Conservation (phyloP, 768 basidiomycete species). For the Postia placenta region DNA sequence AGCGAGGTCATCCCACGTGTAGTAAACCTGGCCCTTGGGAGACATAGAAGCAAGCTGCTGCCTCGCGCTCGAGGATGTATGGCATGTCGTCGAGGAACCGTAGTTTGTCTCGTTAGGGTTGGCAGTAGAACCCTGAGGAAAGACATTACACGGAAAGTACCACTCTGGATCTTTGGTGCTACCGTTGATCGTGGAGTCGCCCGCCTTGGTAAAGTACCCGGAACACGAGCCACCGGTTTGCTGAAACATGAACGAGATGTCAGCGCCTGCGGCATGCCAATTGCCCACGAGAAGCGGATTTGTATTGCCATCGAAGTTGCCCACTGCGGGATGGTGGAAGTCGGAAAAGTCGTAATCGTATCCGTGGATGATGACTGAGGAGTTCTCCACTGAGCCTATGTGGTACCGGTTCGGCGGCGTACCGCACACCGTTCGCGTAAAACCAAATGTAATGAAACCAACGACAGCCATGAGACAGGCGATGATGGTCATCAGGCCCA, state of each 20-base stretch:
- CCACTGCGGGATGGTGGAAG: conserved; percentile 78
- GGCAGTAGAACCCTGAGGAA: conserved; percentile 59
- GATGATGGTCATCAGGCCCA: conserved; percentile 84
- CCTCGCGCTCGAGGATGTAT: conserved; percentile 51
- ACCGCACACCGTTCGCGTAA: conserved; percentile 91
- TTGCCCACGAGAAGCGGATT: conserved; percentile 79
- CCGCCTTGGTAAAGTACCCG: conserved; percentile 65
- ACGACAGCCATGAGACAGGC: conserved; percentile 83
- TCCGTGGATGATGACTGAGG: conserved; percentile 90
- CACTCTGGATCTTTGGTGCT: conserved; percentile 64
- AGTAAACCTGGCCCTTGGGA: conserved; percentile 84
- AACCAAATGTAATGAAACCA: conserved; percentile 98
- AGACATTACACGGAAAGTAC: conserved; percentile 98
- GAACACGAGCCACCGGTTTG: conserved; percentile 81
- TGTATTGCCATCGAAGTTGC: conserved; percentile 67
- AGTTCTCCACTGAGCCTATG: conserved; percentile 67
- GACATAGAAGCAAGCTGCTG: conserved; percentile 40
- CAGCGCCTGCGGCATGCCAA: conserved; percentile 80
- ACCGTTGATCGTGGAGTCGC: conserved; percentile 65
- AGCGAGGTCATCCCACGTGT: conserved; percentile 82
- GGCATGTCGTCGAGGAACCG: conserved; percentile 62
- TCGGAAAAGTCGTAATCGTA: conserved; percentile 86
- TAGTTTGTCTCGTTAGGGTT: conserved; percentile 68
- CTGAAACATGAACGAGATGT: conserved; percentile 94
- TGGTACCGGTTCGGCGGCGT: conserved; percentile 79